Evolutionary conservation across 768 basidiomycete species (phyloP), one percentile per base, ranked within the genome.

Genomic region (Pleurotus djamor): DNA sequence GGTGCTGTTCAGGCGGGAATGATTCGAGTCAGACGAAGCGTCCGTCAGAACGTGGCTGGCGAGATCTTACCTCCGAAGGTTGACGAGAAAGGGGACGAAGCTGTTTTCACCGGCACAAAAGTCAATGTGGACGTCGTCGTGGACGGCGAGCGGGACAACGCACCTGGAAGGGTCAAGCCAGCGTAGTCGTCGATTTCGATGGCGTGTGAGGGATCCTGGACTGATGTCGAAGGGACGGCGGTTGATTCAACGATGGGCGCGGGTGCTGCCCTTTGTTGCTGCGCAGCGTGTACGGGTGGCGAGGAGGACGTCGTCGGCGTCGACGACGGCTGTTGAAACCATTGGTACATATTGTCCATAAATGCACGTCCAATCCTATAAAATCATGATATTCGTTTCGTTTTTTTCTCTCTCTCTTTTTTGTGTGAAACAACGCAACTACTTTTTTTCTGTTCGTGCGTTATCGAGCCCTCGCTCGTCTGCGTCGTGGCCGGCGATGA

Each of bases 111-210:
- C 17, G 17, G 37, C 13, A 28, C 44, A 4, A 43, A 41, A 41
- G 38, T n/a, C 54, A 34, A 32, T 28, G 21, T 28, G 21, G 3
- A 28, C 21, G 21, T 28, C 21, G 21, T 28, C 21, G 21, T 28
- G 21, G 21, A 21, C 9, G 44, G 17, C 28, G 41, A 56, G 16
- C 4, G 17, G 21, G 13, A 17, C 13, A 14, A 62, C 75, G 70
- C 71, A 80, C 80, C 76, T 65, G 71, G 64, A 49, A 81, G 63
- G 64, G 67, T 68, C 58, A 82, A 68, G 10, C 72, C 67, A 35
- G 72, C 64, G 63, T 79, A 80, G 65, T 81, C 80, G 66, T 69
- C 67, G 54, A 80, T 70, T 62, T 79, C 79, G 64, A 78, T 57
- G 36, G 70, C 59, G 32, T 72, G 51, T 21, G 69, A 55, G 51